These are phyloP conservation scores for Hypoxylon sp. DNA, from an alignment of 2,329 filamentous ascomycete genomes.

Conservation along the genomic window DNA sequence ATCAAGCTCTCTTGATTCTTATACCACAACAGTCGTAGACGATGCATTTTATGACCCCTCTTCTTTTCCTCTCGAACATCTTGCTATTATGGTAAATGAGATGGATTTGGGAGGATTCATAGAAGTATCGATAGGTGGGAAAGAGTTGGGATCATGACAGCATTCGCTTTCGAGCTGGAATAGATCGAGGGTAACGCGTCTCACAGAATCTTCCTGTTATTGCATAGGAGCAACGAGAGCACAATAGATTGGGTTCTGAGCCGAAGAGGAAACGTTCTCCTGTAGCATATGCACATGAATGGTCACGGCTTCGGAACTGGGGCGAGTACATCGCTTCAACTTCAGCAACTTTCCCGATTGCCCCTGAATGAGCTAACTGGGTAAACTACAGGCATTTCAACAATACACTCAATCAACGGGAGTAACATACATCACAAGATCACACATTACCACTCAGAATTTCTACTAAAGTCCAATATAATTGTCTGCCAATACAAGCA, in stretches of 20 bases:
- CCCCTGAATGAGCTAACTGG: background rate
- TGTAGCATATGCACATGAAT: no score
- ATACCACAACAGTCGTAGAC: no score
- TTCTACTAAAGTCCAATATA: background rate
- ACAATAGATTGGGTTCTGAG: background rate
- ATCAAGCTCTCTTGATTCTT: no score
- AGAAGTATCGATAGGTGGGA: background rate
- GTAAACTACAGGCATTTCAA: background rate
- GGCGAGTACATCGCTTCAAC: background rate
- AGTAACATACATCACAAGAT: background rate
- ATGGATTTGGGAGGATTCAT: background rate
- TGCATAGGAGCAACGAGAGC: background rate
- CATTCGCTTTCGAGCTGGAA: background rate
- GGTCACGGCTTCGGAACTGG: background rate
- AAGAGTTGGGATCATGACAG: background rate
- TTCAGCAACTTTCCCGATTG: background rate
- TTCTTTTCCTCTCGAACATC: no score
- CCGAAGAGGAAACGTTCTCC: background rate
- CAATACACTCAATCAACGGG: background rate
- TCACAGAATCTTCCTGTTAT: background rate
- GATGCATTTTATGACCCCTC: no score
- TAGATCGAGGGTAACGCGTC: background rate
- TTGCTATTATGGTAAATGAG: no score
- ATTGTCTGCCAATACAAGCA: slow-evolving; percentile 2
- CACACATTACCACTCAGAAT: background rate